phyloP scores from a whole-genome alignment of 2,329 filamentous ascomycete genomes.

The Hypoxylon sp. region DNA sequence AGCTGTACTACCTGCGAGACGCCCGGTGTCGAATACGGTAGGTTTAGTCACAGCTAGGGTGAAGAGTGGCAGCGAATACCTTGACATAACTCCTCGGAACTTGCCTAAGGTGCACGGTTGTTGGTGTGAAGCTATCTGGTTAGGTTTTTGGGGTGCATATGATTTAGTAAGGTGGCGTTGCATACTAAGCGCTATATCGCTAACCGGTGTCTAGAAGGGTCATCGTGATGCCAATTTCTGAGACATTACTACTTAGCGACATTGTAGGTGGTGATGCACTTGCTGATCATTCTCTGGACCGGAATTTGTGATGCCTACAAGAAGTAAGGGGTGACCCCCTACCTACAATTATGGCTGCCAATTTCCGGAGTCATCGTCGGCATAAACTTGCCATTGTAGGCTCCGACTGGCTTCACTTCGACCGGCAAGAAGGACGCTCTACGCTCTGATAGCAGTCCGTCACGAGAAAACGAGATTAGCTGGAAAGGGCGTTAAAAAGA shows the following conservation, averaged over 20 bases:
- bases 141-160: not conserved
- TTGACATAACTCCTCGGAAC: not conserved
- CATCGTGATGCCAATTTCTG: not conserved
- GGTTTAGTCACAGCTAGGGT: not conserved
- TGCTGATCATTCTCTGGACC: not conserved
- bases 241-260: not conserved
- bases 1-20: not conserved
- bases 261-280: not conserved
- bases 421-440: not conserved
- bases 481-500: not conserved
- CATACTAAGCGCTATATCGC: not conserved
- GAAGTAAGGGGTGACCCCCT: not conserved
- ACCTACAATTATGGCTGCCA: not conserved
- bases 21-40: not conserved
- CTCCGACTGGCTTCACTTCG: not conserved
- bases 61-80: not conserved
- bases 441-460: not conserved
- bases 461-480: not conserved
- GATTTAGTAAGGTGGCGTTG: not conserved
- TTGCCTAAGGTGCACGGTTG: not conserved
- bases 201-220: not conserved
- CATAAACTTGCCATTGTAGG: not conserved
- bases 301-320: not conserved
- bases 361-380: not conserved
- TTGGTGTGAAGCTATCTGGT: not conserved